A percentile compares a stretch with the other conserved stretches of the same genome.
Conservation (phyloP, 2,329 filamentous ascomycete genomes). For the Arthrobotrys sinensis region DNA sequence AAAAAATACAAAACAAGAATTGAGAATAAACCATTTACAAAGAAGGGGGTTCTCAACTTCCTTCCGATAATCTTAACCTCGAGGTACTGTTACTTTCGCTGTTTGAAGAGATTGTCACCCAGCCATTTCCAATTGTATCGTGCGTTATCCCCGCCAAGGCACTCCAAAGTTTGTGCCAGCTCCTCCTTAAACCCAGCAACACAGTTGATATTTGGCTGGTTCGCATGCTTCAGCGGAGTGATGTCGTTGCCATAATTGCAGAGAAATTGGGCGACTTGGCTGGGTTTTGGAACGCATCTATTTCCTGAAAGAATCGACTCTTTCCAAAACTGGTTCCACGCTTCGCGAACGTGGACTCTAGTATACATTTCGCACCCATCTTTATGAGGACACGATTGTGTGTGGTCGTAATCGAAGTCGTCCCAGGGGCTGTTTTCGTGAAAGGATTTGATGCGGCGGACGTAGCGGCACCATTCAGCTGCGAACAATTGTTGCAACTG, state of each 20-base stretch:
- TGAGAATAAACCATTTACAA: constrained; percentile 41
- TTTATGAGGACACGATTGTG: constrained; percentile 45
- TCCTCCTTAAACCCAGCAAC: constrained; percentile 59
- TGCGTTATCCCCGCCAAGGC: constrained; percentile 58
- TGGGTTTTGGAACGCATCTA: constrained; percentile 58
- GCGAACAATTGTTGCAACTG: constrained; percentile 52
- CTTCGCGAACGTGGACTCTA: constrained; percentile 53
- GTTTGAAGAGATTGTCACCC: constrained; percentile 58
- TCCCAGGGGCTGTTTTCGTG: constrained; percentile 61
- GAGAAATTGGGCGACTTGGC: constrained; percentile 58
- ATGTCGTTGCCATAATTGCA: constrained; percentile 57
- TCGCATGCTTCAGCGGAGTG: constrained; percentile 21
- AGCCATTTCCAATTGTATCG: constrained; percentile 60
- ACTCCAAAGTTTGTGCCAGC: constrained; percentile 57
- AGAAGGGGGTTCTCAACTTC: constrained; percentile 30
- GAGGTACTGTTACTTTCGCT: constrained; percentile 30
- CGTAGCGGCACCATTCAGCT: constrained; percentile 57
- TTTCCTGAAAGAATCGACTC: constrained; percentile 57
- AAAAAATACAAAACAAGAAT: background rate
- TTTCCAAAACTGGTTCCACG: constrained; percentile 60
- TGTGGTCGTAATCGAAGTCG: constrained; percentile 61
- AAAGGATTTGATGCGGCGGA: constrained; percentile 59
- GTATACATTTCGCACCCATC: constrained; percentile 56
- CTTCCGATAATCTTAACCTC: background rate
- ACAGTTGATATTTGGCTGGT: constrained; percentile 52